Base-by-base conservation (phyloP, 2,329 filamentous ascomycete species). In the Juglanconis juglandina region DNA sequence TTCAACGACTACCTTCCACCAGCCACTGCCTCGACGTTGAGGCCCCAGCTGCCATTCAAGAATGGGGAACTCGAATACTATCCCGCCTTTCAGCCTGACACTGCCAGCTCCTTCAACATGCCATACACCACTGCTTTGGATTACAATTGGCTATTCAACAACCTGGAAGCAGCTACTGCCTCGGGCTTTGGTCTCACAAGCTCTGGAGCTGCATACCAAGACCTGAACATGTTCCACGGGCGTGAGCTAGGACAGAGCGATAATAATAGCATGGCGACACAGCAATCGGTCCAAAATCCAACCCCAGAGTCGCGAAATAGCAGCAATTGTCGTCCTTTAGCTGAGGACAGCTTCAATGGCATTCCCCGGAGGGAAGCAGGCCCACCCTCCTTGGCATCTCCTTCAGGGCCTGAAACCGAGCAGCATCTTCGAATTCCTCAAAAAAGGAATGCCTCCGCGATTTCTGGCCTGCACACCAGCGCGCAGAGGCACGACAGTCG, bases 41-140 rank as follows among this genome's bases (percentile, higher is more conserved):
- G 42, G 14, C 9, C 49, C n/a, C 66, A 60, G 49, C 64, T 52
- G 65, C 69, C 63, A 42, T 66, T 63, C 65, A 70, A 65, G 32
- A 49, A 63, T 59, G 37, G 68, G 72, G 70, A 68, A 72, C 17
- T 71, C 73, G 14, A 62, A 37, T 81, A 80, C 65, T 80, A 83
- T 55, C 80, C 86, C 54, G 77, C 81, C 39, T 86, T 87, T 66
- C 81, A 81, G 59, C 79, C 84, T 49, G 84, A 87, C 66, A 87
- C 84, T 68, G 84, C 84, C 35, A 85, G 79, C 66, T 86, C 84
- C 0, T 87, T 87, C 68, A 87, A 87, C 58, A 85, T 86, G 72
- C 85, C 85, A 5, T 87, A 85, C 68, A 86, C 85, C 2, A 86
- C 85, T 1, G 83, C 83, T 61, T 77, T 77, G 63, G 85, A 87